Evolutionary conservation across 805 yeast species (phyloP), one percentile per base, ranked within the genome.

Genomic region (Pichia scutulata): DNA sequence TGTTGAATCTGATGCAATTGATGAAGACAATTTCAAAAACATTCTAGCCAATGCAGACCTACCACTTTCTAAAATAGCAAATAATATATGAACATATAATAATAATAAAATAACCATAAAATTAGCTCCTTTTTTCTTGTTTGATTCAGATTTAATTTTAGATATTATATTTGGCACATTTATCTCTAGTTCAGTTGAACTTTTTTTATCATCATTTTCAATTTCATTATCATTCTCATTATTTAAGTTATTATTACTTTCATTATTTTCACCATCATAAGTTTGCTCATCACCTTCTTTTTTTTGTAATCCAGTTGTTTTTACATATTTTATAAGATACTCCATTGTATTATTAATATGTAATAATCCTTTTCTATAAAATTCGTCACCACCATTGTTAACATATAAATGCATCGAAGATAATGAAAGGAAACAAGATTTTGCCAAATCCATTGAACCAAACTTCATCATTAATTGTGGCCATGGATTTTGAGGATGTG

Each of bases 401-500:
- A 78, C 82, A 56, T 76, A 78, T n/a, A 79, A 63, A 58, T 79
- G 83, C 37, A 78, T 77, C 44, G 82, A 78, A 12, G 80, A 75
- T 18, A 79, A 60, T 2, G 82, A 77, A 21, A 79, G 71, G 55
- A 79, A 78, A 53, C 84, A 79, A 53, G 80, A 74, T 49, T 80
- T 68, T 0, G 83, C 82, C 43, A 79, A 71, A 55, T 78, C 80
- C 54, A 76, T 72, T 56, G 78, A 81, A 55, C 83, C 78, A 57
- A 78, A 78, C 47, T 74, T 72, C 52, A 79, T 64, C 41, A 81
- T 81, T 50, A 79, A 60, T 51, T 77, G 78, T 0, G 84, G 84
- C 82, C 82, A 77, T 3, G 83, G 83, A 1, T 81, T 69, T 41
- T 75, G 74, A 0, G 83, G 84, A 57, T 79, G 82, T 0, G 81